A percentile compares a stretch with the other conserved stretches of the same genome.
phyloP scores from a whole-genome alignment of 176 grass and related monocot species.

The Tuctoria greenei region DNA sequence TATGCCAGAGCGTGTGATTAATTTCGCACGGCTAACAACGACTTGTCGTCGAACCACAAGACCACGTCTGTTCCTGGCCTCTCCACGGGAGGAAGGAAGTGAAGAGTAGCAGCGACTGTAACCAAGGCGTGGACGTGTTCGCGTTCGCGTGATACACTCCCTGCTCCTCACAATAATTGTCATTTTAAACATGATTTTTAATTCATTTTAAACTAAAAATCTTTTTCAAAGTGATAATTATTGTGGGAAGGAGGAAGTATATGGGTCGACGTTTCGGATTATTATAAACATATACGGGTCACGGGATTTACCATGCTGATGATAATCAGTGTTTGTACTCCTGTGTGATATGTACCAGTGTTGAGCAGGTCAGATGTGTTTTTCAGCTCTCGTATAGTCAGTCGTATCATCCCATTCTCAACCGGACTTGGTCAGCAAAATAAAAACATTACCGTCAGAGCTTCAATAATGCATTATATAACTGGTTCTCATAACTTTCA shows the following conservation, averaged over 20 bases:
- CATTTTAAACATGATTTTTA: too few relatives aligned
- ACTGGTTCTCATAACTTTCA: too few relatives aligned
- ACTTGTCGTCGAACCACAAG: not conserved
- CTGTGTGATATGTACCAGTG: not conserved
- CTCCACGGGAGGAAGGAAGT: not conserved
- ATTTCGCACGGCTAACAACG: slow-evolving; percentile 17
- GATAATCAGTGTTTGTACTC: not conserved
- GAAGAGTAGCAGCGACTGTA: not conserved
- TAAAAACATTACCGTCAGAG: too few relatives aligned
- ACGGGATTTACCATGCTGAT: not conserved
- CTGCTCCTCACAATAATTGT: too few relatives aligned
- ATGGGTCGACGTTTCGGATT: not conserved
- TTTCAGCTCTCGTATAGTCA: too few relatives aligned
- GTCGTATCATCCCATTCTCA: too few relatives aligned
- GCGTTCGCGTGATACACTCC: not conserved
- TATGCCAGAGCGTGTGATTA: not conserved
- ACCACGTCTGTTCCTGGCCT: not conserved
- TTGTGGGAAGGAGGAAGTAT: too few relatives aligned
- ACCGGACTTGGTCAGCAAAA: too few relatives aligned
- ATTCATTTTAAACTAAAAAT: too few relatives aligned
- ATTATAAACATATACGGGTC: not conserved
- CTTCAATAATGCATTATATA: too few relatives aligned
- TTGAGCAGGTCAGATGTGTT: too few relatives aligned
- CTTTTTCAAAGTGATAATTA: too few relatives aligned
- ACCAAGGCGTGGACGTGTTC: not conserved